A percentile compares a stretch with the other conserved stretches of the same genome.
Evolutionary conservation across 2,329 filamentous ascomycete species (phyloP).

Genomic region (Arachnomyces sp.): DNA sequence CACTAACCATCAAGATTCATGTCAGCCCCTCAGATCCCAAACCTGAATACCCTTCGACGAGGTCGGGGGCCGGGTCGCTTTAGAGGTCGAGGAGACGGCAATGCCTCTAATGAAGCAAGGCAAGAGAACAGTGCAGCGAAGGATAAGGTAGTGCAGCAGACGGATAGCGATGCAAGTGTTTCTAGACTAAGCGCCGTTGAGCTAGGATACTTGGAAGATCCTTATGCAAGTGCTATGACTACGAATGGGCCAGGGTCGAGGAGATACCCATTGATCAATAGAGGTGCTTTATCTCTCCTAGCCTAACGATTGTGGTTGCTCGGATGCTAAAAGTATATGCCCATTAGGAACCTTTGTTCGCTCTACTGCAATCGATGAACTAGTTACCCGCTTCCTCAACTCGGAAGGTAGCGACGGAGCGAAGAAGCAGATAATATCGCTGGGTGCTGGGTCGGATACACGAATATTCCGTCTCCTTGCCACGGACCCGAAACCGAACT

Average conservation of each 20-base stretch:
- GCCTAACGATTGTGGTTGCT: constrained; percentile 16
- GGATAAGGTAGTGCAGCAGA: constrained; percentile 75
- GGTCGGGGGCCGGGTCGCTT: constrained; percentile 38
- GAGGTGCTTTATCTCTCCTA: constrained; percentile 50
- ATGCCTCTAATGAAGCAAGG: constrained; percentile 10
- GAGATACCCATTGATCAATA: constrained; percentile 84
- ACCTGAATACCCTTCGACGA: constrained; percentile 57
- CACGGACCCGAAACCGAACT: constrained; percentile 28
- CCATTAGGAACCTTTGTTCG: constrained; percentile 78
- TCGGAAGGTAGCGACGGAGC: constrained; percentile 18
- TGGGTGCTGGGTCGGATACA: constrained; percentile 92
- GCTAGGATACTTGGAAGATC: constrained; percentile 75
- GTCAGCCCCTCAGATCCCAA: constrained; percentile 69
- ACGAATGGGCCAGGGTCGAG: constrained; percentile 43
- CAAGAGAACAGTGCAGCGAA: constrained; percentile 36
- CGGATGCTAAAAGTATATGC: constrained; percentile 3
- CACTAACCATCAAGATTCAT: constrained; percentile 37
- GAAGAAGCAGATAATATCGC: constrained; percentile 73
- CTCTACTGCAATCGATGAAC: constrained; percentile 70
- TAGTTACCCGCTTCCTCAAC: constrained; percentile 65
- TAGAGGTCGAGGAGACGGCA: constrained; percentile 36
- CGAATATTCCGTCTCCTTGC: constrained; percentile 69
- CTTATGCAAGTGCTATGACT: constrained; percentile 66
- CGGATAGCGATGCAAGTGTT: constrained; percentile 83
- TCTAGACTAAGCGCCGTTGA: constrained; percentile 84